Percentiles rank a stretch among this genome's conserved stretches.
These are phyloP conservation scores for Galerina sulciceps DNA, from an alignment of 768 basidiomycete genomes.

Conservation along the genomic window DNA sequence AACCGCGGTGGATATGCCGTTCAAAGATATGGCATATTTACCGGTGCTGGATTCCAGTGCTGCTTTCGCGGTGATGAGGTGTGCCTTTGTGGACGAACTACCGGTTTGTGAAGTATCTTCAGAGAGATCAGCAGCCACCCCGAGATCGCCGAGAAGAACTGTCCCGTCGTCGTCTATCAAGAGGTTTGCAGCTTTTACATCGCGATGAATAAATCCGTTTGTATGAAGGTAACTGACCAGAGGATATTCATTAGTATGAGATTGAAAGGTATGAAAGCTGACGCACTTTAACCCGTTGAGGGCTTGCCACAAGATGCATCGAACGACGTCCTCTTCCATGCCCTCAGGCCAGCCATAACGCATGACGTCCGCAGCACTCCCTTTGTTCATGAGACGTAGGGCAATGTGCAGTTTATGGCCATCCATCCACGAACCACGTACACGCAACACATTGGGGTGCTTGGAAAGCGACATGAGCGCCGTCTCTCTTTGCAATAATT, in stretches of 20 bases:
- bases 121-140: slow-evolving; percentile 84
- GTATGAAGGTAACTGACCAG: slow-evolving; percentile 75
- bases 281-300: slow-evolving; percentile 86
- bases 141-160: slow-evolving; percentile 89
- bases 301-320: slow-evolving; percentile 84
- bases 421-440: slow-evolving; percentile 87
- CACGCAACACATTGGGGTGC: slow-evolving; percentile 91
- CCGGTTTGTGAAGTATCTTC: slow-evolving; percentile 55
- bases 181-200: slow-evolving; percentile 93
- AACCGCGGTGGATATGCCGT: slow-evolving; percentile 26
- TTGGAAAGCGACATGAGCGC: slow-evolving; percentile 92
- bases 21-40: slow-evolving; percentile 40
- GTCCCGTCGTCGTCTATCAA: slow-evolving; percentile 91
- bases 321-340: slow-evolving; percentile 88
- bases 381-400: slow-evolving; percentile 87
- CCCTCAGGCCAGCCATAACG: slow-evolving; percentile 85
- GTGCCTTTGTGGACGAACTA: slow-evolving; percentile 26
- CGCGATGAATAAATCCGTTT: slow-evolving; percentile 92
- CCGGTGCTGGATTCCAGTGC: slow-evolving; percentile 24
- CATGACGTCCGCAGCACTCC: slow-evolving; percentile 86
- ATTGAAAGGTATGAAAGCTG: slow-evolving; percentile 2
- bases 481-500: slow-evolving; percentile 81
- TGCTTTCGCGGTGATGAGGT: slow-evolving; percentile 33
- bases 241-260: neutral
- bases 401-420: slow-evolving; percentile 88